phyloP scores from a whole-genome alignment of 352 stramenopile genomes.

The Elongisporangium senticosum region DNA sequence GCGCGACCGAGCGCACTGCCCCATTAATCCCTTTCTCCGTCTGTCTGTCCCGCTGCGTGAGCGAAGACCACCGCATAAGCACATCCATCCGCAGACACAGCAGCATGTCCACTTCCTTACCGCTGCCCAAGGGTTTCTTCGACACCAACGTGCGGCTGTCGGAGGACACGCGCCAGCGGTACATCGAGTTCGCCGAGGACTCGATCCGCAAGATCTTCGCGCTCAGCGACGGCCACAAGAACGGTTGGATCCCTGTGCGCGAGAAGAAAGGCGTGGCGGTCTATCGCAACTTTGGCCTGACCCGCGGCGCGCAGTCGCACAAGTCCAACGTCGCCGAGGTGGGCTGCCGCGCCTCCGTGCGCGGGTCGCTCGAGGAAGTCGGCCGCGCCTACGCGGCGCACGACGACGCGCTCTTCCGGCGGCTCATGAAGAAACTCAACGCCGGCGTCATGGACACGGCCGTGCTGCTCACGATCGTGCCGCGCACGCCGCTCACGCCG shows the following conservation, averaged over 20 bases:
- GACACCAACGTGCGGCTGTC: slow-evolving; percentile 56
- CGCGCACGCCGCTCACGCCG: slow-evolving; percentile 55
- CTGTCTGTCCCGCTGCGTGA: background rate
- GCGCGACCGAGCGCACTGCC: background rate
- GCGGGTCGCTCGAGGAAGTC: slow-evolving; percentile 69
- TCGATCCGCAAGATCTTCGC: slow-evolving; percentile 82
- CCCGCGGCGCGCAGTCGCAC: slow-evolving; percentile 46
- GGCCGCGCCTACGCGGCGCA: slow-evolving; percentile 71
- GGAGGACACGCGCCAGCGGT: slow-evolving; percentile 66
- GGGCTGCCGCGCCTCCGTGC: slow-evolving; percentile 57
- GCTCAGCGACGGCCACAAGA: slow-evolving; percentile 72
- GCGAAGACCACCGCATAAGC: background rate
- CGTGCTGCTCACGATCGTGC: slow-evolving; percentile 76
- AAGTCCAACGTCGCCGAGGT: slow-evolving; percentile 81
- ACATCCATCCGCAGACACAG: too few relatives aligned
- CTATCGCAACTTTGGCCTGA: slow-evolving; percentile 71
- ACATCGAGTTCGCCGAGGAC: slow-evolving; percentile 76
- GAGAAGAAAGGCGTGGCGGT: slow-evolving; percentile 82
- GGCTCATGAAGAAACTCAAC: slow-evolving; percentile 83
- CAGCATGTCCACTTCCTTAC: slow-evolving; percentile 44
- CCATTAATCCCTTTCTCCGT: background rate
- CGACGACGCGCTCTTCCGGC: slow-evolving; percentile 69
- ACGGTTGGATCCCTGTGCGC: slow-evolving; percentile 80
- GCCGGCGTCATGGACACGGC: slow-evolving; percentile 62
- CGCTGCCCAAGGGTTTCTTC: slow-evolving; percentile 74